These are phyloP conservation scores for Pseudogymnoascus sp. DNA, from an alignment of 2,329 filamentous ascomycete species.

Conservation along the genomic window DNA sequence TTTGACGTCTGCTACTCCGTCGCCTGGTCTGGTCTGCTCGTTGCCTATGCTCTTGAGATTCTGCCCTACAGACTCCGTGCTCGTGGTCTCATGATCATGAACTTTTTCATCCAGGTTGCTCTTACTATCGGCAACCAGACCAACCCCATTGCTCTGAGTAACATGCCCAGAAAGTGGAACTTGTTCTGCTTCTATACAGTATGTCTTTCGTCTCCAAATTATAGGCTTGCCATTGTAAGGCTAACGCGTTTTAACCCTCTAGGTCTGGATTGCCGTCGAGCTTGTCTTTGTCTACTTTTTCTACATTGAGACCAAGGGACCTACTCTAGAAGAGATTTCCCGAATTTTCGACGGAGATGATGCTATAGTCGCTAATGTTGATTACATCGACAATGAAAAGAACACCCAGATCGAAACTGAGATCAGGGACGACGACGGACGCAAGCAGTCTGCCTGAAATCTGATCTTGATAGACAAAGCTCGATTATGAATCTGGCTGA, in stretches of 20 bases:
- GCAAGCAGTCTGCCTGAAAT: not conserved
- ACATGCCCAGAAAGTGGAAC: constrained; percentile 53
- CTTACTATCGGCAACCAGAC: constrained; percentile 38
- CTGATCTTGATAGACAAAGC: no score
- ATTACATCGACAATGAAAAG: not conserved
- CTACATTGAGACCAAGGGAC: constrained; percentile 8
- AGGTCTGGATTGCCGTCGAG: constrained; percentile 47
- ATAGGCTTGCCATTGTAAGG: not conserved
- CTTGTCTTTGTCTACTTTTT: constrained; percentile 9
- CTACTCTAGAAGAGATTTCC: constrained; percentile 5
- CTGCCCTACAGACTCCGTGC: constrained; percentile 39
- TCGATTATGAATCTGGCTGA: no score
- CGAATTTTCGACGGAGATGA: constrained; percentile 9
- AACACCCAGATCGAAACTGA: not conserved
- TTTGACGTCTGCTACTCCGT: constrained; percentile 44
- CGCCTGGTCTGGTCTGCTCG: constrained; percentile 48
- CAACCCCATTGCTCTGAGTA: constrained; percentile 55
- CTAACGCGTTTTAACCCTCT: constrained; percentile 12
- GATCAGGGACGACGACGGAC: not conserved
- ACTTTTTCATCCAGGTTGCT: constrained; percentile 41
- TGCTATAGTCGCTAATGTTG: constrained; percentile 2
- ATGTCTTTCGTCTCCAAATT: constrained; percentile 19
- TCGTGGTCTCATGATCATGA: constrained; percentile 49
- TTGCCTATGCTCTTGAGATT: constrained; percentile 45
- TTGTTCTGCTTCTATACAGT: constrained; percentile 58